Percentiles rank a stretch among this genome's conserved stretches.
These are phyloP conservation scores for Adansonia digitata DNA, from an alignment of 345 rosid species.

Conservation along the genomic window DNA sequence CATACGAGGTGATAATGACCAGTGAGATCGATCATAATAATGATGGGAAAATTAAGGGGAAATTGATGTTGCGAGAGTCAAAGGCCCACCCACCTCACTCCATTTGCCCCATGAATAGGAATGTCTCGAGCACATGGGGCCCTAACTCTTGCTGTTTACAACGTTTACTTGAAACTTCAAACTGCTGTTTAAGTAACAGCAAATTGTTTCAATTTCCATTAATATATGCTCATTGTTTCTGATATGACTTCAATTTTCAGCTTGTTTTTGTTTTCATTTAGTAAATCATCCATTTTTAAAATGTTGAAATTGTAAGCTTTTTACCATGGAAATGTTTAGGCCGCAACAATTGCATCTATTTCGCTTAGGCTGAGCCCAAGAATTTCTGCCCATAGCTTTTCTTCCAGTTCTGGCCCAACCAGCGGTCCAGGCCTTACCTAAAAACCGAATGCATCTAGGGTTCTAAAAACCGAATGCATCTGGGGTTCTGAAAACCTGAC, in stretches of 20 bases:
- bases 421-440: neutral
- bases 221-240: neutral
- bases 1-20: neutral
- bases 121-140: slow-evolving; percentile 18
- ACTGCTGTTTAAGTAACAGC: neutral
- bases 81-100: slow-evolving; percentile 9
- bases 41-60: too few relatives aligned
- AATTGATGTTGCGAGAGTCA: neutral
- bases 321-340: neutral
- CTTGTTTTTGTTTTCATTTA: neutral
- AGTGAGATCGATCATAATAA: neutral
- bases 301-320: neutral
- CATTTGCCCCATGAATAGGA: slow-evolving; percentile 11
- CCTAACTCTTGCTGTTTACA: neutral
- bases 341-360: neutral
- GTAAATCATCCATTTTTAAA: neutral
- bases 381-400: neutral
- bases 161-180: neutral
- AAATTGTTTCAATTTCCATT: neutral
- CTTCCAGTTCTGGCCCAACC: neutral
- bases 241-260: neutral
- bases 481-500: too few relatives aligned
- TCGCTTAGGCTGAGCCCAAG: neutral
- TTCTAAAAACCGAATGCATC: too few relatives aligned
- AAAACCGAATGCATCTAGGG: neutral